Base-by-base conservation (phyloP, 148 eudicot genomes). In the Drosera capensis region DNA sequence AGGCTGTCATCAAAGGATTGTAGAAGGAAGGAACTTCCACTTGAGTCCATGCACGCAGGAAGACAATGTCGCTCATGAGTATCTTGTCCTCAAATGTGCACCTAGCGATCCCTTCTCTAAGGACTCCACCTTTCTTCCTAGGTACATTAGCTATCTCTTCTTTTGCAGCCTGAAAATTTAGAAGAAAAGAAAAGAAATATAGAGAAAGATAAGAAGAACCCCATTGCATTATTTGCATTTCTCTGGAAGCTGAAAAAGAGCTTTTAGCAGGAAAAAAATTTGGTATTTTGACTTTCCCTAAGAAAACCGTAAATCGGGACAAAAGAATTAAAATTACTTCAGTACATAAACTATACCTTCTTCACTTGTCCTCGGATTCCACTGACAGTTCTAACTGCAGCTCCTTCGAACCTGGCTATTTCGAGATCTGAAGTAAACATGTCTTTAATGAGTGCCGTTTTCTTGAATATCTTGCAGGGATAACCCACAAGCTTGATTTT, bases 371-470 rank as follows among this genome's bases (percentile, higher is more conserved):
- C 99, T 18, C 99, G 82, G 34, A 90, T 78, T 46, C 85, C 85
- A 76, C 99, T 90, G 37, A 80, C 87, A 35, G 99, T 90, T 29
- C 74, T 70, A 46, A 90, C 40, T 14, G 74, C 52, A 24, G 94
- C 99, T 56, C 99, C 95, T 66, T 90, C 95, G 66, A 72, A 84
- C 66, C 92, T 78, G 16, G 99, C 95, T 60, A 90, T 59, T 64
- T 90, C 99, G 62, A 84, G 99, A 73, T 90, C 95, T 55, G 97
- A 84, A 40, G 95, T 90, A 64, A 90, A 90, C 99, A 90, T 90
- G 55, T 81, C 80, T 54, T 76, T 74, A 23, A 90, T 90, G 36
- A 80, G 77, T 7, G 93, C 99, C 0, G 99, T 90, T 57, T 81
- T 90, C 75, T 78, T 84, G 68, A 72, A 85, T 25, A 90, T 78